Conservation (phyloP, 1,284 basidiomycete species). For the Sporisorium reilianum region DNA sequence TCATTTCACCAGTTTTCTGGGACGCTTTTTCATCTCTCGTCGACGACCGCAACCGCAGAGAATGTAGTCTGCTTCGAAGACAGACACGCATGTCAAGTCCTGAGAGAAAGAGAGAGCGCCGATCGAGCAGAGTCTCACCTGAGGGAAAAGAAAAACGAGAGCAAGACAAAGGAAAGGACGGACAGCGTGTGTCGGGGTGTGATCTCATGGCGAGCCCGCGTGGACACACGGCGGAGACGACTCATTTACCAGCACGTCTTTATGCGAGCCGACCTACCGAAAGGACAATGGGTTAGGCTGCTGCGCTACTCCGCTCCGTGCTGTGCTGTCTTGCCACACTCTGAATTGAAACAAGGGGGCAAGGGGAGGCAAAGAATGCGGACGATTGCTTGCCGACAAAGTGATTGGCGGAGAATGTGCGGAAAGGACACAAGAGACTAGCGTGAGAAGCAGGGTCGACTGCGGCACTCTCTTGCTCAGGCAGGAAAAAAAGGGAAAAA, state of each 20-base stretch:
- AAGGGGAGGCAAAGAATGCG: too few species aligned
- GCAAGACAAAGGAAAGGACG: not conserved
- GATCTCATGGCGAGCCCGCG: too few species aligned
- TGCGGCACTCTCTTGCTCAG: not conserved
- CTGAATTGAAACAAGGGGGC: not conserved
- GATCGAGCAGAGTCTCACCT: not conserved
- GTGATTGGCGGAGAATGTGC: constrained; percentile 4
- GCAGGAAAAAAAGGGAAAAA: not conserved
- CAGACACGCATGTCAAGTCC: not conserved
- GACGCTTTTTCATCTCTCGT: not conserved
- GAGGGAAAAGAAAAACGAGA: too few species aligned
- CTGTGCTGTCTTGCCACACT: not conserved
- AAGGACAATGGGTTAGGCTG: too few species aligned
- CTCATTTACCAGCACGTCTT: too few species aligned
- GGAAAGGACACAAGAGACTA: not conserved
- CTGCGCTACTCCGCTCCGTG: too few species aligned
- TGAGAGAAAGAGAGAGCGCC: too few species aligned
- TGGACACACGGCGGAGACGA: too few species aligned
- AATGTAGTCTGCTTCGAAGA: not conserved
- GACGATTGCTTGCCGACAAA: not conserved
- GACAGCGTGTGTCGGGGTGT: too few species aligned
- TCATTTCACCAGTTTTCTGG: not conserved
- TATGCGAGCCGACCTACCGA: too few species aligned
- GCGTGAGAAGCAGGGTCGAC: constrained; percentile 2
- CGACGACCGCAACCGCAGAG: not conserved